These are phyloP conservation scores for Mortierella sp. DNA, from an alignment of 371 early-diverging fungal species.

Conservation along the genomic window DNA sequence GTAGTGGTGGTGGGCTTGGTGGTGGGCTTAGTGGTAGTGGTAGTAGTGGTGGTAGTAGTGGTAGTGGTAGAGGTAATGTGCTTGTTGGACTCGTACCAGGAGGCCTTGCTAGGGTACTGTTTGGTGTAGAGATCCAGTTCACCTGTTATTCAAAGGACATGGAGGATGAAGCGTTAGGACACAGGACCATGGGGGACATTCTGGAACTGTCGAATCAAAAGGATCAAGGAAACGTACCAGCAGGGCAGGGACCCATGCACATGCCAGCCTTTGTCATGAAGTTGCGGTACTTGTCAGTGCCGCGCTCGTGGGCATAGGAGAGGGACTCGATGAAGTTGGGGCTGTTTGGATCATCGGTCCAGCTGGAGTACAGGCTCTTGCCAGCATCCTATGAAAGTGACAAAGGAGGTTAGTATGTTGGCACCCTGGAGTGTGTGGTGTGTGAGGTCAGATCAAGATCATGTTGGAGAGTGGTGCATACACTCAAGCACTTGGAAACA, in stretches of 20 bases:
- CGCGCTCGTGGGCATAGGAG: constrained; percentile 13
- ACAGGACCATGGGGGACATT: background rate
- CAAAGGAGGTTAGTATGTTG: background rate
- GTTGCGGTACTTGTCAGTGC: constrained; percentile 27
- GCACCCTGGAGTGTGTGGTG: too few species aligned
- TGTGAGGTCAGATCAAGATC: too few species aligned
- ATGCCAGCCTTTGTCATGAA: constrained; percentile 31
- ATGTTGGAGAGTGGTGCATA: background rate
- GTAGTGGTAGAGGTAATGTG: constrained; percentile 5
- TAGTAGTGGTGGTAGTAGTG: constrained; percentile 17
- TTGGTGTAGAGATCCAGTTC: constrained; percentile 20
- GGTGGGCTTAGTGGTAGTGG: too few species aligned
- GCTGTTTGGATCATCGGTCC: constrained; percentile 26
- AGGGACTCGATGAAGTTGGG: constrained; percentile 37
- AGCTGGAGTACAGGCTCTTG: constrained; percentile 20
- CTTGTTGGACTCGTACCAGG: constrained; percentile 46
- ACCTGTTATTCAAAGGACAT: background rate
- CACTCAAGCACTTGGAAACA: constrained; percentile 23
- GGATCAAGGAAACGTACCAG: background rate
- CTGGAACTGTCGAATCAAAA: background rate
- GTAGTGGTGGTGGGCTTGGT: constrained; percentile 36
- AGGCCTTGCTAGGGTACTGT: constrained; percentile 28
- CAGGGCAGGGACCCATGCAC: constrained; percentile 20
- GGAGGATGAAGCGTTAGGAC: background rate
- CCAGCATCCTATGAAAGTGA: constrained; percentile 20